phyloP scores from a whole-genome alignment of 306 rosid genomes.

The Cucumis sativus region DNA sequence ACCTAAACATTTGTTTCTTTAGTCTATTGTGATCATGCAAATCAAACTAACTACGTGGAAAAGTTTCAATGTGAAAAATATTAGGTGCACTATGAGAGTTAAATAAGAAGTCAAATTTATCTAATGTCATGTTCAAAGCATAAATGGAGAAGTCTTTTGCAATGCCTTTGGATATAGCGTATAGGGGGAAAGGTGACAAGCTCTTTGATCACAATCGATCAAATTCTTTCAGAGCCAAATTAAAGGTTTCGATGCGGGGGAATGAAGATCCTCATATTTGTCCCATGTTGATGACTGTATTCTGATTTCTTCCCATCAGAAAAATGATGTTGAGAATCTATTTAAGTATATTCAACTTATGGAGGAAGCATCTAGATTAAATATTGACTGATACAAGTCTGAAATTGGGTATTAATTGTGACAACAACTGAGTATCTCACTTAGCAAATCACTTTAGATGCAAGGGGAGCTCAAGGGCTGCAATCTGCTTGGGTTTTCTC shows the following conservation, averaged over 20 bases:
- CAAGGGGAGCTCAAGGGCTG: neutral
- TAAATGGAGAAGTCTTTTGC: too few species aligned
- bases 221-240: too few species aligned
- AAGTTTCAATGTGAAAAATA: too few species aligned
- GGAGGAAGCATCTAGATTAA: neutral
- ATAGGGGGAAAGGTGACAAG: too few species aligned
- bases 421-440: neutral
- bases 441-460: neutral
- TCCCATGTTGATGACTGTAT: too few species aligned
- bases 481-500: neutral
- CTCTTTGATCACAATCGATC: too few species aligned
- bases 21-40: too few species aligned
- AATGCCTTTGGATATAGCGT: too few species aligned
- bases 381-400: neutral
- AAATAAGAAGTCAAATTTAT: too few species aligned
- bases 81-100: too few species aligned
- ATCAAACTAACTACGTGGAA: too few species aligned
- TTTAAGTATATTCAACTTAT: neutral
- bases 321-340: neutral
- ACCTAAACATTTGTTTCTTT: neutral
- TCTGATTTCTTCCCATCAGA: neutral
- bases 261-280: neutral
- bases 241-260: neutral
- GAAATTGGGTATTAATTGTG: neutral
- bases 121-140: too few species aligned